Conservation (phyloP, 805 yeast species). For the Barnettozyma vustinii region DNA sequence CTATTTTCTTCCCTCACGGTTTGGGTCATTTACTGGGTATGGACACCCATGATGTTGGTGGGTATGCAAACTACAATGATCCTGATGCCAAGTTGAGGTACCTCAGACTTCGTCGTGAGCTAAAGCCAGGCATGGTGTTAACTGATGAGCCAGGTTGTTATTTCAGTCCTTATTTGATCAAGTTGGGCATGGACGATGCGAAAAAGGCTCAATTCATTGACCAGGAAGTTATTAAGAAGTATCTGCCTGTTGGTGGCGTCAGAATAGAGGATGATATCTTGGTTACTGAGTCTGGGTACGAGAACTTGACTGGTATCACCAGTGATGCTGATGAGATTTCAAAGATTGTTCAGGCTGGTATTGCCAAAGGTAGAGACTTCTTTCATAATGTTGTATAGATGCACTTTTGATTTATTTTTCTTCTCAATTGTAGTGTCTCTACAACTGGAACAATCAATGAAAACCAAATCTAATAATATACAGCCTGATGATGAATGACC, state of each 20-base stretch:
- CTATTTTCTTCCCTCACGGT: constrained; percentile 91
- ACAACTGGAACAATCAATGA: background rate
- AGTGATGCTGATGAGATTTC: constrained; percentile 82
- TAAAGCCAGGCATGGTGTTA: constrained; percentile 74
- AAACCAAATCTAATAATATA: background rate
- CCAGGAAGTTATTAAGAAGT: constrained; percentile 60
- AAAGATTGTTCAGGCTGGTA: constrained; percentile 66
- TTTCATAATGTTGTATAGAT: constrained; percentile 43
- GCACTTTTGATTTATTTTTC: background rate
- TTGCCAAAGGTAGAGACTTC: constrained; percentile 51
- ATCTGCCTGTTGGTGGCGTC: constrained; percentile 93
- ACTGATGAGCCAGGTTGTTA: constrained; percentile 96
- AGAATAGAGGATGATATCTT: constrained; percentile 92
- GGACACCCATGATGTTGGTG: constrained; percentile 97
- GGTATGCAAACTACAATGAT: constrained; percentile 80
- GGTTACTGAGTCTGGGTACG: constrained; percentile 71
- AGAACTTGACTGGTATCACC: constrained; percentile 77
- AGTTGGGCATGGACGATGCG: constrained; percentile 48
- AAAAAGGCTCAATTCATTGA: constrained; percentile 41
- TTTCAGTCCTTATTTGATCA: constrained; percentile 77
- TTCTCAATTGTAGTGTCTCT: background rate
- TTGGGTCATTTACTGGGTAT: constrained; percentile 89
- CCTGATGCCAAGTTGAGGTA: constrained; percentile 70
- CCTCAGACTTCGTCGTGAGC: constrained; percentile 71
- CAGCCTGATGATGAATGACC: background rate